Conservation (phyloP, 805 yeast genomes). For the Yamadazyma akitaensis region DNA sequence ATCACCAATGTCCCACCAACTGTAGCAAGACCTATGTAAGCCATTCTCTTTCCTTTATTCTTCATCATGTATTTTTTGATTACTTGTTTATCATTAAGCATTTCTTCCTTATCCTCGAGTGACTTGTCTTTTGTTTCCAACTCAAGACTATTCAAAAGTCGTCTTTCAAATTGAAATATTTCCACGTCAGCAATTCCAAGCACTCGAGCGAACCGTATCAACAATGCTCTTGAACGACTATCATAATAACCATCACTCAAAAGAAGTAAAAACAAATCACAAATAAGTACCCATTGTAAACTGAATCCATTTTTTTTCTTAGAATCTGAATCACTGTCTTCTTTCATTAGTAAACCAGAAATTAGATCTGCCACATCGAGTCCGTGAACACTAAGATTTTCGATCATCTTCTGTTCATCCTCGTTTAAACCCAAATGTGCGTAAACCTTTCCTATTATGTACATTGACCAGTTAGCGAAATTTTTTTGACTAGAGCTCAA, state of each 20-base stretch:
- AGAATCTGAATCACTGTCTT: slow-evolving; percentile 1
- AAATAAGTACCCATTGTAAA: slow-evolving; percentile 88
- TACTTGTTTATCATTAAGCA: slow-evolving; percentile 74
- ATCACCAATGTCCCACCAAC: slow-evolving; percentile 92
- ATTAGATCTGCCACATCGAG: slow-evolving; percentile 70
- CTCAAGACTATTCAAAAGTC: slow-evolving; percentile 87
- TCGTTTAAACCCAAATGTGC: slow-evolving; percentile 72
- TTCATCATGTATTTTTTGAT: slow-evolving; percentile 68
- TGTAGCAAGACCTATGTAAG: slow-evolving; percentile 92
- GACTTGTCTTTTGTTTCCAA: slow-evolving; percentile 55
- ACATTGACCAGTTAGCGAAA: slow-evolving; percentile 80
- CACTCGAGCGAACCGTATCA: slow-evolving; percentile 61
- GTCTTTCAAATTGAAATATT: slow-evolving; percentile 81
- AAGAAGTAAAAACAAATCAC: slow-evolving; percentile 81
- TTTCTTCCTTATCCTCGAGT: slow-evolving; percentile 64
- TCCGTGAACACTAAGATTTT: slow-evolving; percentile 79
- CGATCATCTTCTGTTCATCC: slow-evolving; percentile 87
- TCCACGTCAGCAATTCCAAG: slow-evolving; percentile 64
- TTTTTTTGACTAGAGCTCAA: slow-evolving; percentile 69
- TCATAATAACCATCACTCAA: slow-evolving; percentile 86
- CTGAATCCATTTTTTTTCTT: slow-evolving; percentile 33
- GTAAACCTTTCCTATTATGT: slow-evolving; percentile 66
- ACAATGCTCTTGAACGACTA: slow-evolving; percentile 79
- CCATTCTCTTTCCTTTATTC: slow-evolving; percentile 62
- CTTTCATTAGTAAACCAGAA: slow-evolving; percentile 41